Evolutionary conservation across 176 grass and related monocot genomes (phyloP), one percentile per base, ranked within the genome.

Genomic region (Cenchrus americanus): DNA sequence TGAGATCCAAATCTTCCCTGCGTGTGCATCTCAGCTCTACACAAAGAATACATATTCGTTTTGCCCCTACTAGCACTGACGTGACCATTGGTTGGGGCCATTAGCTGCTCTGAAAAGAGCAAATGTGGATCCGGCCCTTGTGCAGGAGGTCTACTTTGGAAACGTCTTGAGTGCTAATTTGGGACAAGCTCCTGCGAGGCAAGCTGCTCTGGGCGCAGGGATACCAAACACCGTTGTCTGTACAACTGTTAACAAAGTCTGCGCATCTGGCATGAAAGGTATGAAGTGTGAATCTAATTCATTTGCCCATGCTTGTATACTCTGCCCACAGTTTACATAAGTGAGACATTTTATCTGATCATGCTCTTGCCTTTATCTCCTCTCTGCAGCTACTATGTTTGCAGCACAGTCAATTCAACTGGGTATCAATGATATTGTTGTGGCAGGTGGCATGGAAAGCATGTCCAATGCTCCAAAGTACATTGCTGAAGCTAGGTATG

Each of bases 391-490:
- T 54, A 80, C 92, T 32, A 97, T 97, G 92, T 78, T 91, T n/a
- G 95, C 95, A 10, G 92, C 90, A 30, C 92, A 97, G 76, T 88
- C 86, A 40, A 97, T 97, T 85, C 92, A 91, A 71, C 55, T 97
- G 76, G 95, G 95, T 11, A 94, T 83, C 81, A 94, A 97, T 84
- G 90, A 92, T 89, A 88, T 97, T 30, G 95, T 94, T 37, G 95
- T 97, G 47, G 90, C 95, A 13, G 95, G 95, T 78, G 95, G 95
- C 64, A 97, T 97, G 95, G 95, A 97, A 80, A 97, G 92, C 92
- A 97, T 97, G 95, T 94, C 95, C 22, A 97, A 97, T 89, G 94
- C 94, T 71, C 94, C 94, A 14, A 97, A 97, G 74, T 97, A 97
- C 87, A 81, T 97, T 75, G 66, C 90, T 71, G 94, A 97, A 84